Percentiles rank a stretch among this genome's conserved stretches.
phyloP scores from a whole-genome alignment of 768 basidiomycete species.

The Amanita phalloides region DNA sequence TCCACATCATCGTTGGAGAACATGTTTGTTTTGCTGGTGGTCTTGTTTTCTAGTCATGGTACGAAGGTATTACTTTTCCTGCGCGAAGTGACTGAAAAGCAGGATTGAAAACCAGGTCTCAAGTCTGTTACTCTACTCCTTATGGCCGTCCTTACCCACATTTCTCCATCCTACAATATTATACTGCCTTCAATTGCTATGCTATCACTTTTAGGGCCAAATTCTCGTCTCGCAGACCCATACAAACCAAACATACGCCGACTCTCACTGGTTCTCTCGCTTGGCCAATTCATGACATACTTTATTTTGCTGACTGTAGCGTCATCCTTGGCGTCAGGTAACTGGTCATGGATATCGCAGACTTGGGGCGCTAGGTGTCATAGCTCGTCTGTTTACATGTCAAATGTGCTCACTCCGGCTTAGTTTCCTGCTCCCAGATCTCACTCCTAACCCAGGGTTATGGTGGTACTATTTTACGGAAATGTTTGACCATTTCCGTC shows the following conservation, averaged over 20 bases:
- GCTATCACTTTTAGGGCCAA: constrained; percentile 48
- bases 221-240: constrained; percentile 63
- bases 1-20: constrained; percentile 85
- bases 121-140: constrained; percentile 46
- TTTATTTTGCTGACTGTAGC: constrained; percentile 33
- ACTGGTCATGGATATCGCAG: constrained; percentile 57
- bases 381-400: neutral
- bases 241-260: constrained; percentile 21
- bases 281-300: constrained; percentile 43
- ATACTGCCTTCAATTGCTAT: constrained; percentile 58
- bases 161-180: constrained; percentile 62
- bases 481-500: constrained; percentile 97
- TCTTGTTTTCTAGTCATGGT: constrained; percentile 70
- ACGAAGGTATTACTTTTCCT: neutral
- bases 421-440: constrained; percentile 75
- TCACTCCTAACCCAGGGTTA: constrained; percentile 89
- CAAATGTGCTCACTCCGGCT: constrained; percentile 1
- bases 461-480: constrained; percentile 99
- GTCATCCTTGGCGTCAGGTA: constrained; percentile 48
- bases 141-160: constrained; percentile 62
- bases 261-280: constrained; percentile 21
- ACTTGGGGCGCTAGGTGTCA: constrained; percentile 83
- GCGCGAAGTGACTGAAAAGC: neutral
- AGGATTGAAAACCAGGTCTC: constrained; percentile 32
- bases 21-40: constrained; percentile 47